A percentile compares a stretch with the other conserved stretches of the same genome.
Conservation (phyloP, 2,329 filamentous ascomycete species). For the Amauroascus verrucosus region DNA sequence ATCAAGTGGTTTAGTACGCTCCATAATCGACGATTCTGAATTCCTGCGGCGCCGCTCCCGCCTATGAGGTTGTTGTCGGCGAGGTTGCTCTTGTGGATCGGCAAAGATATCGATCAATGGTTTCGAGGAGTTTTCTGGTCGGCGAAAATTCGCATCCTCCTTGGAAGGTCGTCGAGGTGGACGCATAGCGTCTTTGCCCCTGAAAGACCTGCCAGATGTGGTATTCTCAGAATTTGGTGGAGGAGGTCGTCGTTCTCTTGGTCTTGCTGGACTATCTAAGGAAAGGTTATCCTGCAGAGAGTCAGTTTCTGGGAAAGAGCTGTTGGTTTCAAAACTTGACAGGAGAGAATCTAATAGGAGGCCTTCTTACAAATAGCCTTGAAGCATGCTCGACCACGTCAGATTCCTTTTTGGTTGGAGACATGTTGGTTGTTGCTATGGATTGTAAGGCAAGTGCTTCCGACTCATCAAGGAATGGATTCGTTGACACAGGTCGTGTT, state of each 20-base stretch:
- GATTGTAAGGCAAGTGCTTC: conserved; percentile 32
- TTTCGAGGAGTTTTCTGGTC: conserved; percentile 24
- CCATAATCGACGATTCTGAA: conserved; percentile 54
- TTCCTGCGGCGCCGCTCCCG: conserved; percentile 46
- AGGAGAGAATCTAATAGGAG: background rate
- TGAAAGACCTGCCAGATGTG: conserved; percentile 17
- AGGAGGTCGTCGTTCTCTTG: conserved; percentile 19
- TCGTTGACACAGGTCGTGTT: conserved; percentile 46
- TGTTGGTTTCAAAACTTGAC: background rate
- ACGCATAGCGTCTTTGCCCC: conserved; percentile 8
- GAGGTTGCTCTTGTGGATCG: conserved; percentile 28
- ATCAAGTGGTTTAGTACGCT: conserved; percentile 39
- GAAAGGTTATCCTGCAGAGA: conserved; percentile 31
- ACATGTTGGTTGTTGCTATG: conserved; percentile 23
- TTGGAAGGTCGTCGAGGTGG: conserved; percentile 19
- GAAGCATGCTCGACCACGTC: conserved; percentile 41
- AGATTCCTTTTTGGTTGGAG: conserved; percentile 26
- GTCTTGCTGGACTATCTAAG: conserved; percentile 29
- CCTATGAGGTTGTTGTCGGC: conserved; percentile 27
- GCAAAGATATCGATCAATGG: conserved; percentile 40
- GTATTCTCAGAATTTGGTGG: conserved; percentile 30
- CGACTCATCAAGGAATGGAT: conserved; percentile 50
- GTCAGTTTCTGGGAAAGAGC: conserved; percentile 10
- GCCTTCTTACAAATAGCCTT: conserved; percentile 50
- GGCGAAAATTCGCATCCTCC: conserved; percentile 15